phyloP scores from a whole-genome alignment of 768 basidiomycete species.

The Daedaleopsis sinensis region DNA sequence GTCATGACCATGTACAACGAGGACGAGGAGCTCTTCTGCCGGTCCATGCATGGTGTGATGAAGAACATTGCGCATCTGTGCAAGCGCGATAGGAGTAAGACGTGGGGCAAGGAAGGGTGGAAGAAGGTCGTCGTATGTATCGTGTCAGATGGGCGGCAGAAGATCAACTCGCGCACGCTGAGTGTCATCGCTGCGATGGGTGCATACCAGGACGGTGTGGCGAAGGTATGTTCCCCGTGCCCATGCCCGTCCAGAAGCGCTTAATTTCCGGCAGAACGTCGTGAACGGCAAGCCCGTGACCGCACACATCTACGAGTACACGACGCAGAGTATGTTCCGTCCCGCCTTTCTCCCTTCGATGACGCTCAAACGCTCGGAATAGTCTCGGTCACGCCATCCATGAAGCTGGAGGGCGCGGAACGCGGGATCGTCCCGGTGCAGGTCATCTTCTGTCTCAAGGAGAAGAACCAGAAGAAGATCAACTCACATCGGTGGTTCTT shows the following conservation, averaged over 20 bases:
- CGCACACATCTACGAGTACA: conserved; percentile 94
- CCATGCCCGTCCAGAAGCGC: neutral
- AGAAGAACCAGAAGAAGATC: conserved; percentile 95
- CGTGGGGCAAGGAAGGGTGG: conserved; percentile 98
- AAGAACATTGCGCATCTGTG: conserved; percentile 92
- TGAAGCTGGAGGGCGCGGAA: conserved; percentile 81
- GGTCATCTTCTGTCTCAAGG: conserved; percentile 89
- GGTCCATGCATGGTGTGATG: conserved; percentile 96
- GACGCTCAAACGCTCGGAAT: conserved; percentile 12
- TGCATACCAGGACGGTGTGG: conserved; percentile 91
- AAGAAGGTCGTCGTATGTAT: conserved; percentile 97
- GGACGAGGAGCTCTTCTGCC: conserved; percentile 85
- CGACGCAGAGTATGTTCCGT: conserved; percentile 73
- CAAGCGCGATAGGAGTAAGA: conserved; percentile 84
- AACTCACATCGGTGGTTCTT: conserved; percentile 97
- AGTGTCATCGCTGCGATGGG: conserved; percentile 93
- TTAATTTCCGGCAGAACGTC: conserved; percentile 48
- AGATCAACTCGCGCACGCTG: conserved; percentile 83
- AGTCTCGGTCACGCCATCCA: conserved; percentile 82
- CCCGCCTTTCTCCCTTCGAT: neutral
- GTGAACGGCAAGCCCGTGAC: conserved; percentile 83
- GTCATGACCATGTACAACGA: conserved; percentile 99
- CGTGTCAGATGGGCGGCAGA: conserved; percentile 82
- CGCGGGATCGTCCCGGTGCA: conserved; percentile 88
- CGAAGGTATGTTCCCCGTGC: conserved; percentile 56